Percentiles rank a stretch among this genome's conserved stretches.
These are phyloP conservation scores for Leptographium flavum DNA, from an alignment of 2,329 filamentous ascomycete species.

Conservation along the genomic window DNA sequence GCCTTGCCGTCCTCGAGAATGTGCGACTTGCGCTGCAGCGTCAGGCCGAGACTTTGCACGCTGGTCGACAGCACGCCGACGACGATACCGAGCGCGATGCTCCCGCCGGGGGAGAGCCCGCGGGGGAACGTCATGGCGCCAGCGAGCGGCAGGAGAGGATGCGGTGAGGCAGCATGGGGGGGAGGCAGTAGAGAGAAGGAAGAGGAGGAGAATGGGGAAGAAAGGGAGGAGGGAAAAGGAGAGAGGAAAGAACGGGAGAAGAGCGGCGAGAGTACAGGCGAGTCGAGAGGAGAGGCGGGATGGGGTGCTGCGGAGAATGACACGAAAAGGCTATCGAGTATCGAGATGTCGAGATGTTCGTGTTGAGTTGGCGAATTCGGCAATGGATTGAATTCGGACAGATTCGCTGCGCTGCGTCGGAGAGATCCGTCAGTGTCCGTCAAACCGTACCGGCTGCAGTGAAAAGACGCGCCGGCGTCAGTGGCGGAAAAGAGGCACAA, in stretches of 20 bases:
- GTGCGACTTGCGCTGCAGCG: conserved; percentile 94
- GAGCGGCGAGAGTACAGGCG: not conserved
- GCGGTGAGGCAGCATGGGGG: not conserved
- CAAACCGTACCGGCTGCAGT: too few relatives aligned
- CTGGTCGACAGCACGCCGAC: conserved; percentile 89
- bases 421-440: too few relatives aligned
- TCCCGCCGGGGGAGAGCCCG: conserved; percentile 64
- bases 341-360: too few relatives aligned
- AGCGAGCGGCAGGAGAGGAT: conserved; percentile 13
- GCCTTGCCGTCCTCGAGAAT: conserved; percentile 93
- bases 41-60: conserved; percentile 87
- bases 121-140: conserved; percentile 56
- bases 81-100: conserved; percentile 74
- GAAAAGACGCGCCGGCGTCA: too few relatives aligned
- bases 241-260: not conserved
- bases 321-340: not conserved
- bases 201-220: not conserved
- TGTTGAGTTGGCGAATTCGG: too few relatives aligned
- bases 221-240: not conserved
- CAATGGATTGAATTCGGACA: too few relatives aligned
- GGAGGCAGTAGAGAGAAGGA: not conserved
- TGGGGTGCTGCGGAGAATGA: too few relatives aligned
- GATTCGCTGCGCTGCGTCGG: too few relatives aligned
- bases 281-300: not conserved
- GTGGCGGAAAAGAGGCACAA: not conserved